These are phyloP conservation scores for Hypomontagnella submonticulosa DNA, from an alignment of 495 filamentous ascomycete species.

Conservation along the genomic window DNA sequence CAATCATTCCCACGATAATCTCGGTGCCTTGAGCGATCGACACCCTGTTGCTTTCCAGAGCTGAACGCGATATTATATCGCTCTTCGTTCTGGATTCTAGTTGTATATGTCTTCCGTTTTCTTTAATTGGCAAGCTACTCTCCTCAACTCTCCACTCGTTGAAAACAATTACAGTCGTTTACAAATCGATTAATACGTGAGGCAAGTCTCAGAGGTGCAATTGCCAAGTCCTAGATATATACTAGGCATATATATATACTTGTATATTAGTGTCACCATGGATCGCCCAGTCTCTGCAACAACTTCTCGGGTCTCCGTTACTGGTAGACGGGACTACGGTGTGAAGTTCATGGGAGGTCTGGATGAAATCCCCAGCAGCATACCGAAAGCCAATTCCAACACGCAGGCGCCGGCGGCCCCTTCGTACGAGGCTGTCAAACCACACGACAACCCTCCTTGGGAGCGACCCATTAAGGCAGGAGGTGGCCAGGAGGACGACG, in stretches of 20 bases:
- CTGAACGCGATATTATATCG: conserved; percentile 2
- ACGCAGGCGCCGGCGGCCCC: background rate
- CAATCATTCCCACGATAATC: conserved; percentile 36
- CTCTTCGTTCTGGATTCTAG: background rate
- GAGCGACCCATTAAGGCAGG: conserved; percentile 14
- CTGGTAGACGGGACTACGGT: conserved; percentile 36
- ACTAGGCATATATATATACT: too few species aligned
- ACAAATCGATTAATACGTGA: too few species aligned
- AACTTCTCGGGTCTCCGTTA: conserved; percentile 35
- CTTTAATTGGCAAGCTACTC: background rate
- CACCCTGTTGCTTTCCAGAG: conserved; percentile 9
- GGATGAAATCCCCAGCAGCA: conserved; percentile 15
- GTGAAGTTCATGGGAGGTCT: conserved; percentile 36
- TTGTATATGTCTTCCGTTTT: conserved; percentile 5
- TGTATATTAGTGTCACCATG: conserved; percentile 20
- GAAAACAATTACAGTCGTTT: too few species aligned
- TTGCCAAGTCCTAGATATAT: background rate
- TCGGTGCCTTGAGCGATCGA: conserved; percentile 35
- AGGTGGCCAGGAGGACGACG: background rate
- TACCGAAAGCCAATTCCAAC: background rate
- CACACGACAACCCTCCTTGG: conserved; percentile 21
- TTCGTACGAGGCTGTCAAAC: background rate
- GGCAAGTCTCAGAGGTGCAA: too few species aligned
- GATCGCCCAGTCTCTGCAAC: conserved; percentile 35
- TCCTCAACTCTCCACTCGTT: too few species aligned